Conservation (phyloP, 129 eudicot genomes). For the Daucus carota region DNA sequence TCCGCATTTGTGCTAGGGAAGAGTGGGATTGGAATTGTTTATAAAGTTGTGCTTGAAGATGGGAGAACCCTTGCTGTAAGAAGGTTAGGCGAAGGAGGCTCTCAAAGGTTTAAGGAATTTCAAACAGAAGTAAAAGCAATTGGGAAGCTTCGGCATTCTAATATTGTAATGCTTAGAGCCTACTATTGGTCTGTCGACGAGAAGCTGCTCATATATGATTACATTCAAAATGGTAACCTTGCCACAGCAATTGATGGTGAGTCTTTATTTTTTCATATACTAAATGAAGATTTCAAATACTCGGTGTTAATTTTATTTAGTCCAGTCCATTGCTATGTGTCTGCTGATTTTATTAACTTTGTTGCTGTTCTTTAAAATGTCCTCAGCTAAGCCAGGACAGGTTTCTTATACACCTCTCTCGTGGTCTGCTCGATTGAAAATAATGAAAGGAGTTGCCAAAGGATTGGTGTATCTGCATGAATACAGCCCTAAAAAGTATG, state of each 20-base stretch:
- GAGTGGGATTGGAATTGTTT: constrained; percentile 96
- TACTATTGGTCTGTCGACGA: constrained; percentile 97
- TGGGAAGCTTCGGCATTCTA: constrained; percentile 83
- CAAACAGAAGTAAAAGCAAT: constrained; percentile 97
- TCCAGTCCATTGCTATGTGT: neutral
- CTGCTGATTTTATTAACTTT: neutral
- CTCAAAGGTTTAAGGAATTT: constrained; percentile 92
- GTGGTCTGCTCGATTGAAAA: constrained; percentile 55
- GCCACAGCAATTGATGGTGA: constrained; percentile 76
- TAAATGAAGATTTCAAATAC: neutral
- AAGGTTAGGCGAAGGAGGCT: constrained; percentile 95
- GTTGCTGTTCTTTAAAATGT: neutral
- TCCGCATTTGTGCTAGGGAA: constrained; percentile 98
- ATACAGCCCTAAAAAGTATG: constrained; percentile 88
- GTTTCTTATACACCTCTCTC: constrained; percentile 62
- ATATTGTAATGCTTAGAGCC: constrained; percentile 72
- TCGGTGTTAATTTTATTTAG: neutral
- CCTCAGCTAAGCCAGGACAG: constrained; percentile 69
- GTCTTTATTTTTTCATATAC: constrained; percentile 5
- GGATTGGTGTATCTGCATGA: constrained; percentile 85
- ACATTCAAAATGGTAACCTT: constrained; percentile 74
- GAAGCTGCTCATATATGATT: constrained; percentile 90
- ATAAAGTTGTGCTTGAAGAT: constrained; percentile 93
- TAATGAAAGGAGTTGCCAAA: constrained; percentile 81
- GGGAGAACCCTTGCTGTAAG: constrained; percentile 87